phyloP scores from a whole-genome alignment of 2,329 filamentous ascomycete species.

The Diaporthe aspalathi region DNA sequence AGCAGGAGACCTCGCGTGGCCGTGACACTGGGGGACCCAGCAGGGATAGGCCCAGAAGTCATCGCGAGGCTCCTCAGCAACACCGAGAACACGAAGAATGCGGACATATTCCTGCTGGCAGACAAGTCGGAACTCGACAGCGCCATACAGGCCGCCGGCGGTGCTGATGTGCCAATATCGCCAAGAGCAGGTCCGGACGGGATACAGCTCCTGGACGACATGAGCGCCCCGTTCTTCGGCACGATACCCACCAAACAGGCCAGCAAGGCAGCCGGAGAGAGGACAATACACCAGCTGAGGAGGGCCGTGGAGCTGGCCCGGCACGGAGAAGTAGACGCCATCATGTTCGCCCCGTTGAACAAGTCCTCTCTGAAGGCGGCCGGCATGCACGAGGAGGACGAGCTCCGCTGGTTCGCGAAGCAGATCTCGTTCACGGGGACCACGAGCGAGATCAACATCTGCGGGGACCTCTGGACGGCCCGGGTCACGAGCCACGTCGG shows the following conservation, averaged over 20 bases:
- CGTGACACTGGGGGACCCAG: constrained; percentile 48
- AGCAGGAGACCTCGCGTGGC: constrained; percentile 45
- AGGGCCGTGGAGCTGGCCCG: constrained; percentile 45
- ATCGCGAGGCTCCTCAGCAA: constrained; percentile 48
- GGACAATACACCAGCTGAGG: constrained; percentile 46
- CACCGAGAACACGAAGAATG: constrained; percentile 43
- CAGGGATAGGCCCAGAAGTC: constrained; percentile 49
- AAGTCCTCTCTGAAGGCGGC: constrained; percentile 49
- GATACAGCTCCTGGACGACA: constrained; percentile 47
- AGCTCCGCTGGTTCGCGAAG: constrained; percentile 51
- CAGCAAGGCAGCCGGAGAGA: constrained; percentile 44
- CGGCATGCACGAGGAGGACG: constrained; percentile 50
- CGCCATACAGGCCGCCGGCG: constrained; percentile 43
- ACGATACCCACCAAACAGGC: constrained; percentile 32
- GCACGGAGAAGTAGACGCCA: constrained; percentile 41
- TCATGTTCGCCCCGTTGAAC: constrained; percentile 50
- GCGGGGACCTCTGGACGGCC: constrained; percentile 46
- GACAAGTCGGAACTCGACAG: constrained; percentile 45
- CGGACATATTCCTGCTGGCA: constrained; percentile 44
- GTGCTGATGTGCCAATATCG: constrained; percentile 38
- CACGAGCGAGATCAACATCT: constrained; percentile 50
- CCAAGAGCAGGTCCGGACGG: constrained; percentile 41
- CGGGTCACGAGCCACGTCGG: constrained; percentile 49
- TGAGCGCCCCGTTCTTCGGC: constrained; percentile 37
- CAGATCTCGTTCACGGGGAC: constrained; percentile 46